Base-by-base conservation (phyloP, 2,329 filamentous ascomycete species). In the Colletotrichum musae region DNA sequence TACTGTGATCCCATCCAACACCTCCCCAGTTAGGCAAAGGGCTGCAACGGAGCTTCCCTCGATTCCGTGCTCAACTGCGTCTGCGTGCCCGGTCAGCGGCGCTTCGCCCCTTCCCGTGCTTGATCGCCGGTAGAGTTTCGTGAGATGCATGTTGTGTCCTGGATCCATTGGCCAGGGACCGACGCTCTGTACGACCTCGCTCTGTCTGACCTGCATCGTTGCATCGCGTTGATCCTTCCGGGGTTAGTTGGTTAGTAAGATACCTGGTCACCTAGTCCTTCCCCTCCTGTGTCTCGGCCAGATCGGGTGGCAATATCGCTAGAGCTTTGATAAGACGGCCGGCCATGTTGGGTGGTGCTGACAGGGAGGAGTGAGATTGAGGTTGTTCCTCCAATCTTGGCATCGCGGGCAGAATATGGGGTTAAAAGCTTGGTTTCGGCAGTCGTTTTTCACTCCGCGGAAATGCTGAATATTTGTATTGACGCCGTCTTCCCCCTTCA, bases 371-470 rank as follows among this genome's bases (percentile, higher is more conserved):
- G 32, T 36, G 32, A 36, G 32, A 36, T 36, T 36, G 32, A 36
- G 7, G 32, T 36, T 10, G 32, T 36, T 36, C 32, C 32, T 36
- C 10, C 32, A 7, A 36, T 10, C 32, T 41, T 36, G 58, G 26
- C 58, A 51, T 15, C 24, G 45, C 32, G 52, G 45, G 51, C 24
- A 16, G 28, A 53, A 21, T 36, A 24, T 54, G 61, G 61, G 26
- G 47, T 59, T 15, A 59, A 68, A 68, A 68, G 61, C 65, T 68
- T 68, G 64, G 57, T 36, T 39, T 18, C 59, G 59, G 64, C 24
- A 64, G 52, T 28, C 64, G 45, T 18, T 24, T 18, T 39, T 36
- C 24, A 21, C 58, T 36, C 39, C 32, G 51, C 50, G 41, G 32
- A 61, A 28, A 5, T 43, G 58, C 48, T 48, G 51, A 53, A 18